Base-by-base conservation (phyloP, 2,329 filamentous ascomycete genomes). In the Lithohypha guttulata region DNA sequence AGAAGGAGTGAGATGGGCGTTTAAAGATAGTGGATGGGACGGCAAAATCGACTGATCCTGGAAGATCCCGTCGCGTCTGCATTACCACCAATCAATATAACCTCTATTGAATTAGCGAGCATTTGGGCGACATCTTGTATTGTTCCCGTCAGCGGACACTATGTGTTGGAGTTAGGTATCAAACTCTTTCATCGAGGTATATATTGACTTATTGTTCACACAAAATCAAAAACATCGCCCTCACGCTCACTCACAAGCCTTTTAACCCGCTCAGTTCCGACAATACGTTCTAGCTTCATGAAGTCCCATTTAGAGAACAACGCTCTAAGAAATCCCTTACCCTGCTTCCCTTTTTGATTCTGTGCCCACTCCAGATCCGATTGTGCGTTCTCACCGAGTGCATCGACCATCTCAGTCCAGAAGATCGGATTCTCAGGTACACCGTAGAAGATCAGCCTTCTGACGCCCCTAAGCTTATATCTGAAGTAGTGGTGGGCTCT, bases 401-500 rank as follows among this genome's bases (percentile, higher is more conserved):
- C 61, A 15, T 59, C 60, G 8, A 63, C 58, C 38, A 66, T 55
- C 43, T 68, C 65, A 2, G 53, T 46, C 46, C 60, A 68, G 42
- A 68, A 68, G 5, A 53, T 57, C 18, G 83, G 81, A 56, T 95
- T 94, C 52, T 96, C 89, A 0, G 91, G 91, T 21, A 95, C 60
- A 1, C 79, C 82, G 58, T 96, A 96, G 68, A 94, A 81, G 36
- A 95, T 71, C n/a, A 96, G 74, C 27, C 79, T 71, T 58, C 79
- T 79, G 10, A 91, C 85, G 15, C 91, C 91, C 23, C 77, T 73
- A 39, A 98, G 70, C 49, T 75, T 73, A 55, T 91, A 86, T n/a
- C 91, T 73, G 34, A 85, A 77, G 69, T 96, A 96, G 61, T 98
- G 91, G 61, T 98, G 91, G n/a, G 87, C 84, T 43, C 91, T 79